Percentiles rank a stretch among this genome's conserved stretches.
These are phyloP conservation scores for Chrysanthemum lavandulifolium DNA, from an alignment of 129 eudicot genomes.

Conservation along the genomic window DNA sequence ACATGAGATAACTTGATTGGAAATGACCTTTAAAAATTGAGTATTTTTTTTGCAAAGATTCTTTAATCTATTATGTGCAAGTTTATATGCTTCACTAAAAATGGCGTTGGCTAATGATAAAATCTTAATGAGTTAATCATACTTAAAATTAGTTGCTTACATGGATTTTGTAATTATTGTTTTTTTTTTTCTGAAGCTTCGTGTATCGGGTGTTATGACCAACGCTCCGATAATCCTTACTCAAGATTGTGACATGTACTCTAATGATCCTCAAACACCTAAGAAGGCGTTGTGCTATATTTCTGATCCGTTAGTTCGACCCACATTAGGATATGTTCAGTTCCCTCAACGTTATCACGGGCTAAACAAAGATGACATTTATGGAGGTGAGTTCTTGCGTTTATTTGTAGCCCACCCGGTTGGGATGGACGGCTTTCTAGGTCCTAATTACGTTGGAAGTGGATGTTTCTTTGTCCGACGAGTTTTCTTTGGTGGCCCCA, in stretches of 20 bases:
- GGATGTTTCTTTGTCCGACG: conserved; percentile 75
- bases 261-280: conserved; percentile 76
- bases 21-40: no score
- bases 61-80: no score
- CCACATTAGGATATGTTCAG: conserved; percentile 57
- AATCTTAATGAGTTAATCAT: not conserved
- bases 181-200: conserved; percentile 46
- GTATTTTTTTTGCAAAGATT: no score
- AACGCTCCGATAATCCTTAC: conserved; percentile 62
- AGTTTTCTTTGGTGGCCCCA: conserved; percentile 68
- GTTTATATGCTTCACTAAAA: no score
- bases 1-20: no score
- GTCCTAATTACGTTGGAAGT: conserved; percentile 72
- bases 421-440: conserved; percentile 79
- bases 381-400: conserved; percentile 56
- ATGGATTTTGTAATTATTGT: not conserved
- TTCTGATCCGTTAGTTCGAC: conserved; percentile 33
- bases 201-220: conserved; percentile 71
- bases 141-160: not conserved
- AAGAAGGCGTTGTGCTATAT: conserved; percentile 55
- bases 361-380: conserved; percentile 68
- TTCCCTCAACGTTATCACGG: conserved; percentile 72
- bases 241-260: conserved; percentile 76
- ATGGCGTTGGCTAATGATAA: not conserved
- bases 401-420: conserved; percentile 45